Percentiles rank a stretch among this genome's conserved stretches.
These are phyloP conservation scores for Rhododendron williamsianum DNA, from an alignment of 148 eudicot species.

Conservation along the genomic window DNA sequence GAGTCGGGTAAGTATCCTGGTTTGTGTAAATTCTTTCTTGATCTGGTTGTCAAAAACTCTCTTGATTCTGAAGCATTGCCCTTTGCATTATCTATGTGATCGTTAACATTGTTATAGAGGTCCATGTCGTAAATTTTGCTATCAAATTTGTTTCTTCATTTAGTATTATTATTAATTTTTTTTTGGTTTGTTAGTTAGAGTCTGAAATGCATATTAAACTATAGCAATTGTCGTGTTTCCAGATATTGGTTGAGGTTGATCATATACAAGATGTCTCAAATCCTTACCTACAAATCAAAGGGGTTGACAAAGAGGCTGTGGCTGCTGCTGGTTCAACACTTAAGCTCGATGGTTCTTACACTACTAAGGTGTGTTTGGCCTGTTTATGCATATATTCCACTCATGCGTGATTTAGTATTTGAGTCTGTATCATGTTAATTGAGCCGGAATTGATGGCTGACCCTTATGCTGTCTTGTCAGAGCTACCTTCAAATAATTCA, in stretches of 20 bases:
- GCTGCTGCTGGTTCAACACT: slow-evolving; percentile 82
- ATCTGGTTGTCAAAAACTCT: not conserved
- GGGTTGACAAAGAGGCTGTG: slow-evolving; percentile 78
- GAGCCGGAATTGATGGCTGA: slow-evolving; percentile 8
- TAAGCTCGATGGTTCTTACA: slow-evolving; percentile 78
- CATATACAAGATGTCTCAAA: slow-evolving; percentile 77
- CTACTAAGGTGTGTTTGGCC: slow-evolving; percentile 79
- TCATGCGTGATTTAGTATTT: not conserved
- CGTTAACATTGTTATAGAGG: not conserved
- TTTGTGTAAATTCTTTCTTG: not conserved
- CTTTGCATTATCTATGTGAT: slow-evolving; percentile 31
- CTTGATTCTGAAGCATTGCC: not conserved
- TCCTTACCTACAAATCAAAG: slow-evolving; percentile 92
- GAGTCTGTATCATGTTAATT: not conserved
- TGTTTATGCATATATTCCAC: not conserved
- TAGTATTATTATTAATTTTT: not conserved
- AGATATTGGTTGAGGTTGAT: slow-evolving; percentile 96
- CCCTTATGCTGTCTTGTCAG: slow-evolving; percentile 31
- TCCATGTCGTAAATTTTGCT: not conserved
- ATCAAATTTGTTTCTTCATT: not conserved
- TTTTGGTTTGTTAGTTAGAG: not conserved
- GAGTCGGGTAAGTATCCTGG: not conserved
- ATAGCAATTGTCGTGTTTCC: slow-evolving; percentile 6
- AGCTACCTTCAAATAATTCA: slow-evolving; percentile 79
- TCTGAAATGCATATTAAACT: not conserved